Percentiles rank a stretch among this genome's conserved stretches.
phyloP scores from a whole-genome alignment of 768 basidiomycete genomes.

The Candolleomyces aberdarensis region DNA sequence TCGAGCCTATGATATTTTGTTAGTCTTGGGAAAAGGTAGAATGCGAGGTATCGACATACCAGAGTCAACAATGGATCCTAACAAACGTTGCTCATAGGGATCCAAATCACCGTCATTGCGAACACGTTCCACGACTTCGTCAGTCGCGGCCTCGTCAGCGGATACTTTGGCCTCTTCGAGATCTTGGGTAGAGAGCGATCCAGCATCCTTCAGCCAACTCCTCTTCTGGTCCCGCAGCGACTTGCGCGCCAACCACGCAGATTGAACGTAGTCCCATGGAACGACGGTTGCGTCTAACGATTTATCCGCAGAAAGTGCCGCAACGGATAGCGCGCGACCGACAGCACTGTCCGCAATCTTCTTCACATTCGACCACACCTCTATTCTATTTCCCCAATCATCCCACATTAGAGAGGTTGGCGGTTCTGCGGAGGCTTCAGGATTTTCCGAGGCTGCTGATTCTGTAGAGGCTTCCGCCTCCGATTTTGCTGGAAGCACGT shows the following conservation, averaged over 20 bases:
- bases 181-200: conserved; percentile 19
- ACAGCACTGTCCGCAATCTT: conserved; percentile 76
- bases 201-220: conserved; percentile 56
- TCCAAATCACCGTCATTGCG: conserved; percentile 76
- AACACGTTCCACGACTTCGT: conserved; percentile 75
- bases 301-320: conserved; percentile 28
- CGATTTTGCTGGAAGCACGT: conserved; percentile 10
- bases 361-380: conserved; percentile 66
- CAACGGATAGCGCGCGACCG: conserved; percentile 54
- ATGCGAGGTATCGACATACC: conserved; percentile 37
- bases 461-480: conserved; percentile 7
- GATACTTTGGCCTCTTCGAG: conserved; percentile 35
- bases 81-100: conserved; percentile 72
- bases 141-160: conserved; percentile 38
- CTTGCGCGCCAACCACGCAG: conserved; percentile 62
- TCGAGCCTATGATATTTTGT: conserved; percentile 42
- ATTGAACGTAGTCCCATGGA: conserved; percentile 63
- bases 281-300: conserved; percentile 57
- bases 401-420: conserved; percentile 40
- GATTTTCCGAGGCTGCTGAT: not conserved
- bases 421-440: not conserved
- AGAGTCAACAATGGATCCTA: conserved; percentile 85
- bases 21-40: conserved; percentile 8
- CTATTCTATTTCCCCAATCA: conserved; percentile 69
- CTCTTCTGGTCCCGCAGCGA: conserved; percentile 51